These are phyloP conservation scores for Trametes punicea DNA, from an alignment of 768 basidiomycete genomes.

Conservation along the genomic window DNA sequence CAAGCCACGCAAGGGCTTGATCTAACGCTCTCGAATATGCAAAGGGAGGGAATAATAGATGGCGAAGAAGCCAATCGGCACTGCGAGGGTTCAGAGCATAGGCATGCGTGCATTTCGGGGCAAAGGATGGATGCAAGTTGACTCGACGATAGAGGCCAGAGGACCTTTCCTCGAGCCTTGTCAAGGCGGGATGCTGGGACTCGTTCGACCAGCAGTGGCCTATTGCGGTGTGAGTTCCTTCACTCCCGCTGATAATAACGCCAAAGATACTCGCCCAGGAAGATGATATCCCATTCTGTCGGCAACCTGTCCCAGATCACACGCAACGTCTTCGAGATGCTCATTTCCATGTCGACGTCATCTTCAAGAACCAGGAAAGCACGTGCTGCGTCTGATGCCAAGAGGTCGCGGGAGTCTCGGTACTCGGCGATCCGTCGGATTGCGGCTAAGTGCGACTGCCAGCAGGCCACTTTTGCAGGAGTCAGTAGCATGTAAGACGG, in stretches of 20 bases:
- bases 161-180: background rate
- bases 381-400: slow-evolving; percentile 19
- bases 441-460: slow-evolving; percentile 61
- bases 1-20: slow-evolving; percentile 67
- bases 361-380: slow-evolving; percentile 67
- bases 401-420: slow-evolving; percentile 3
- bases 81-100: slow-evolving; percentile 60
- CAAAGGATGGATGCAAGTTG: slow-evolving; percentile 52
- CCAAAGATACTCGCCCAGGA: slow-evolving; percentile 47
- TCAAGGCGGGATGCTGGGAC: slow-evolving; percentile 40
- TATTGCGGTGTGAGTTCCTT: slow-evolving; percentile 27
- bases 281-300: slow-evolving; percentile 67
- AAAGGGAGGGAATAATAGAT: slow-evolving; percentile 61
- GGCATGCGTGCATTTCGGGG: slow-evolving; percentile 72
- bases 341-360: slow-evolving; percentile 74
- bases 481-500: slow-evolving; percentile 53
- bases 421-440: slow-evolving; percentile 41
- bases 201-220: slow-evolving; percentile 84
- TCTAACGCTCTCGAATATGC: slow-evolving; percentile 79
- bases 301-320: slow-evolving; percentile 54
- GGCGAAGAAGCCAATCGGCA: slow-evolving; percentile 55
- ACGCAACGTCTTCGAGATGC: slow-evolving; percentile 43
- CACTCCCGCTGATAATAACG: background rate
- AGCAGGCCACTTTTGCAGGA: slow-evolving; percentile 61
- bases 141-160: background rate